These are phyloP conservation scores for Aegilops longissima DNA, from an alignment of 176 grass and related monocot genomes.

Conservation along the genomic window DNA sequence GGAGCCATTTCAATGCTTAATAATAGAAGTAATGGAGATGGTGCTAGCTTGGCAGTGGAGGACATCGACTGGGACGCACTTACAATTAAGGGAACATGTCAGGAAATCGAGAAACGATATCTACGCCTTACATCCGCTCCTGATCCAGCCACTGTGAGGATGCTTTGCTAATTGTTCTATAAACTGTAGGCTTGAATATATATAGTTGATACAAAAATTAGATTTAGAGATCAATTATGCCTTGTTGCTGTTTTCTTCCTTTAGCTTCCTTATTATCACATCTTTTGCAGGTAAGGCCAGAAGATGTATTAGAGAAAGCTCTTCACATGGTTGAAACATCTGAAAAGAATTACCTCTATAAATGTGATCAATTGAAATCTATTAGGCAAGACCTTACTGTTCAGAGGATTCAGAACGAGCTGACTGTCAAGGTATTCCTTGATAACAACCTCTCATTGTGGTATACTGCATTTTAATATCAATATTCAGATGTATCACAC, in stretches of 20 bases:
- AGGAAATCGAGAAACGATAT: conserved; percentile 86
- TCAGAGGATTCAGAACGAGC: conserved; percentile 83
- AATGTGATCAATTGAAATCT: conserved; percentile 96
- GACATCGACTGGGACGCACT: conserved; percentile 93
- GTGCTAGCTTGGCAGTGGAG: conserved; percentile 58
- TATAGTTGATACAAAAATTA: conserved; percentile 14
- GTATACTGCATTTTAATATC: conserved; percentile 8
- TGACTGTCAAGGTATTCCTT: conserved; percentile 78
- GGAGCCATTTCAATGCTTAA: conserved; percentile 48
- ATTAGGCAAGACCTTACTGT: conserved; percentile 96
- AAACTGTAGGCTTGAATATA: conserved; percentile 24
- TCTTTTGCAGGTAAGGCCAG: conserved; percentile 73
- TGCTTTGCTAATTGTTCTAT: conserved; percentile 17
- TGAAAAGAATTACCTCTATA: conserved; percentile 92
- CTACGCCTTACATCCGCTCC: conserved; percentile 89
- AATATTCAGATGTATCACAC: background rate
- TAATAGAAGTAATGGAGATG: conserved; percentile 51
- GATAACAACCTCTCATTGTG: conserved; percentile 16
- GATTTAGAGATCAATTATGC: background rate
- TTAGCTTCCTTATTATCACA: conserved; percentile 27
- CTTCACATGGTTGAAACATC: conserved; percentile 79
- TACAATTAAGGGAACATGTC: conserved; percentile 91
- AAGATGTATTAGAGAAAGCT: conserved; percentile 95
- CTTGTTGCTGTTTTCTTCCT: conserved; percentile 10
- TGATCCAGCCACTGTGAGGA: conserved; percentile 77